These are phyloP conservation scores for Discostella pseudostelligera DNA, from an alignment of 108 stramenopile genomes.

Conservation along the genomic window DNA sequence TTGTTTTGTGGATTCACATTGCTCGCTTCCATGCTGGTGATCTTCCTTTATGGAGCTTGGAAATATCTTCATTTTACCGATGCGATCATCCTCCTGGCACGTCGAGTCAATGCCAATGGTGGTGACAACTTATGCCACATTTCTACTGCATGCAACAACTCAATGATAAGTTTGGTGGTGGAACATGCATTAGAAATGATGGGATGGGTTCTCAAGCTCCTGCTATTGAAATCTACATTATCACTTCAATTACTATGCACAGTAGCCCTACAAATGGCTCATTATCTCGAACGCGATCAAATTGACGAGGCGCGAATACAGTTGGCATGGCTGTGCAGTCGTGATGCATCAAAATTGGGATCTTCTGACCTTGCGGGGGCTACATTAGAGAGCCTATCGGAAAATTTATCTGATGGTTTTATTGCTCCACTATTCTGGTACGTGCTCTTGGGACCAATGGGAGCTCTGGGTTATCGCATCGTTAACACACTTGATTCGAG, in stretches of 20 bases:
- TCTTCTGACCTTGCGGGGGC: conserved; percentile 43
- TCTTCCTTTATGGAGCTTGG: conserved; percentile 21
- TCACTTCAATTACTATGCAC: conserved; percentile 45
- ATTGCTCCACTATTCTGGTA: conserved; percentile 55
- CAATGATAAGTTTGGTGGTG: neutral
- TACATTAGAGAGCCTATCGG: conserved; percentile 42
- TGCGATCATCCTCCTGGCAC: conserved; percentile 1
- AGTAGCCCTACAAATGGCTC: conserved; percentile 53
- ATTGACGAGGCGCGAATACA: conserved; percentile 42
- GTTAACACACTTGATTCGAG: conserved; percentile 52
- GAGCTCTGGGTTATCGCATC: conserved; percentile 49
- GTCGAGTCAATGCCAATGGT: neutral
- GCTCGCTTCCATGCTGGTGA: conserved; percentile 13
- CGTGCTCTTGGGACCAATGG: conserved; percentile 37
- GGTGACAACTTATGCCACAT: neutral
- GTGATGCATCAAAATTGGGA: conserved; percentile 43
- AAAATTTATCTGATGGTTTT: conserved; percentile 54
- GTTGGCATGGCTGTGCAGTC: conserved; percentile 55
- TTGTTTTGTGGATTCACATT: conserved; percentile 28
- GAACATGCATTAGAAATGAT: neutral
- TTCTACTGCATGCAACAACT: too few species aligned
- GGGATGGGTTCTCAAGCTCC: conserved; percentile 36
- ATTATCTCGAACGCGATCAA: conserved; percentile 45
- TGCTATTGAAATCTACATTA: conserved; percentile 42
- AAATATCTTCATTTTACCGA: conserved; percentile 11